Evolutionary conservation across 257 asterid species (phyloP).

Genomic region (Solanum sejunctum): DNA sequence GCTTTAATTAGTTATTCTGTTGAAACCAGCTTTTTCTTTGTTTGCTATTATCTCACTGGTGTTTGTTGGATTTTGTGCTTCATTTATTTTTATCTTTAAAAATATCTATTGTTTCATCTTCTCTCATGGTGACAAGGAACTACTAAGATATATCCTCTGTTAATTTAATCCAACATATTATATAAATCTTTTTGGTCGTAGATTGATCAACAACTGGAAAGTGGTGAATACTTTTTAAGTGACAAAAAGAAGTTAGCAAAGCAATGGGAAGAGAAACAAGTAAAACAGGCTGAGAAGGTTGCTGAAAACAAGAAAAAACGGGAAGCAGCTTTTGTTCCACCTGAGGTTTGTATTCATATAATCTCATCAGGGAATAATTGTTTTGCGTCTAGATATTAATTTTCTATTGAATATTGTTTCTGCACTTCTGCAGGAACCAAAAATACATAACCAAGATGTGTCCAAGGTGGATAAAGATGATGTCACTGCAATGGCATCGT

Average conservation of each 20-base stretch:
- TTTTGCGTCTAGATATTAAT: background rate
- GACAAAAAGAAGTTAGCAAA: slow-evolving; percentile 64
- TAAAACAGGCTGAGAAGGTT: slow-evolving; percentile 67
- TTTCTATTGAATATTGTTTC: background rate
- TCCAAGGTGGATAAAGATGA: slow-evolving; percentile 28
- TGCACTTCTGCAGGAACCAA: slow-evolving; percentile 43
- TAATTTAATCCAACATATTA: background rate
- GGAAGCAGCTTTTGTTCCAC: slow-evolving; percentile 79
- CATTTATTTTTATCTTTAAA: background rate
- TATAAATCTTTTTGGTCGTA: slow-evolving; percentile 6
- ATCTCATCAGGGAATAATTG: background rate
- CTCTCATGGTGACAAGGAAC: background rate
- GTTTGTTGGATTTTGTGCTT: background rate
- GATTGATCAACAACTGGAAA: slow-evolving; percentile 82
- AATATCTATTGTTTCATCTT: background rate
- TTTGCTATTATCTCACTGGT: background rate
- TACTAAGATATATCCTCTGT: background rate
- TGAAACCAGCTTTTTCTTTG: background rate
- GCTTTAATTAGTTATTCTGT: background rate
- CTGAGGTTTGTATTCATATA: slow-evolving; percentile 42
- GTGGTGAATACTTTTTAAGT: slow-evolving; percentile 81
- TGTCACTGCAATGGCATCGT: slow-evolving; percentile 35
- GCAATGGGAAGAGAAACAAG: slow-evolving; percentile 89
- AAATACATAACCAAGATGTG: slow-evolving; percentile 6
- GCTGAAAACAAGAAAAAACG: slow-evolving; percentile 68